Base-by-base conservation (phyloP, 495 filamentous ascomycete genomes). In the Niebla homalea region DNA sequence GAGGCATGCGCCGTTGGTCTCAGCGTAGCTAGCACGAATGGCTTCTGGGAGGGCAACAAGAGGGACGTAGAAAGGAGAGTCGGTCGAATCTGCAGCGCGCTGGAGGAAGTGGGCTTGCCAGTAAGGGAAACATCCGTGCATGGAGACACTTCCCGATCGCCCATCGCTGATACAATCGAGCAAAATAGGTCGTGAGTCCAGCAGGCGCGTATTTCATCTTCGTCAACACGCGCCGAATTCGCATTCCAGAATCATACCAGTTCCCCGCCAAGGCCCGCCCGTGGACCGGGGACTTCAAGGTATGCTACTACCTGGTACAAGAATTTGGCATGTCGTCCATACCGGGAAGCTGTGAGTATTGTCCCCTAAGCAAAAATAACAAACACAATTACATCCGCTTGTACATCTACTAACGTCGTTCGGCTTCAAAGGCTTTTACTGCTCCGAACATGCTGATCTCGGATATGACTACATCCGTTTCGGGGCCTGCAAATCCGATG, bases 21-120 rank as follows among this genome's bases (percentile, higher is more conserved):
- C 12, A 25, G 44, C 36, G 29, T 26, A 37, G 55, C 54, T n/a
- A 54, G 57, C 11, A 18, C 20, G 36, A 46, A 57, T 14, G 54
- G 46, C 26, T 58, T 56, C 36, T 58, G 55, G 55, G 48, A 36
- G 5, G 21, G 26, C 36, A 48, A 16, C 2, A 26, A 18, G 12
- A 10, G 21, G 20, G 51, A 49, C 3, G 40, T 57, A 36, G 20
- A 49, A 26, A 35, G 23, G 5, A 50, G 43, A 32, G 22, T 57
- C 46, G 19, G 43, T 1, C 37, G 37, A 5, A 18, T 57, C n/a
- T 50, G 43, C 21, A 26, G 26, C 5, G 23, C 44, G 11, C 42
- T 56, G 15, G 23, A 42, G 5, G 52, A 56, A 18, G 15, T 57
- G 29, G 44, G 22, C 5, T 21, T 56, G 32, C 46, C 53, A 23